Percentiles rank a stretch among this genome's conserved stretches.
Conservation (phyloP, 1,284 basidiomycete species). For the Sporisorium scitamineum region DNA sequence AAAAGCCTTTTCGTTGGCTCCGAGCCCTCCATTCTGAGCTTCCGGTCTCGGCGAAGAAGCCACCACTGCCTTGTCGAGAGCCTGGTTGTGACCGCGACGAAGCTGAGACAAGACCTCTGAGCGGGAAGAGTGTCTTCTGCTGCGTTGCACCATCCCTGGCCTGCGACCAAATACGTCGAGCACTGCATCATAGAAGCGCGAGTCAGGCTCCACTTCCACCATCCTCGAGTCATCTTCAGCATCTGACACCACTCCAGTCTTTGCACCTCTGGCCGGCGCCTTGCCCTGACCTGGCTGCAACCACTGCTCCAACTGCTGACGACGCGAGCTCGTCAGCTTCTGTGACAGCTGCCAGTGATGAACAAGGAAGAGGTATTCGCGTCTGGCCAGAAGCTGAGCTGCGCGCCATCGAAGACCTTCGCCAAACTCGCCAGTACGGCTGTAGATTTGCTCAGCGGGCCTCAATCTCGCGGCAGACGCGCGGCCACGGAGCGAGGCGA, state of each 20-base stretch:
- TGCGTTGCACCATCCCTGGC: conserved; percentile 28
- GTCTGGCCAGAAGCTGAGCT: conserved; percentile 25
- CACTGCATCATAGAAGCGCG: conserved; percentile 38
- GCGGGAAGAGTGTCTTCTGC: conserved; percentile 19
- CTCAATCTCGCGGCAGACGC: background rate
- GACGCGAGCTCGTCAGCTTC: conserved; percentile 14
- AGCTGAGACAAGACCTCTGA: conserved; percentile 23
- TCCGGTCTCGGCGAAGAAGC: background rate
- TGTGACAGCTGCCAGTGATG: conserved; percentile 30
- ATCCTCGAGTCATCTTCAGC: background rate
- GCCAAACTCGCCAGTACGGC: conserved; percentile 10
- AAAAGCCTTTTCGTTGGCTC: background rate
- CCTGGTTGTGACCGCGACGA: conserved; percentile 19
- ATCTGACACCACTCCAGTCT: background rate
- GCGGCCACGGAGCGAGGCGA: conserved; percentile 25
- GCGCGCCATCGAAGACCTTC: conserved; percentile 37
- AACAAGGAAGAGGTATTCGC: conserved; percentile 34
- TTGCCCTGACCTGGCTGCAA: background rate
- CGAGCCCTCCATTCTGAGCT: background rate
- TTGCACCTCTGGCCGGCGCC: background rate
- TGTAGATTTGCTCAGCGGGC: background rate
- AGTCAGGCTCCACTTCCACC: conserved; percentile 16
- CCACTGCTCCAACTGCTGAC: conserved; percentile 18
- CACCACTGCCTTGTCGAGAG: conserved; percentile 2
- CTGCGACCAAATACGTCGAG: conserved; percentile 43